phyloP scores from a whole-genome alignment of 306 rosid genomes.

The Prunus dulcis region DNA sequence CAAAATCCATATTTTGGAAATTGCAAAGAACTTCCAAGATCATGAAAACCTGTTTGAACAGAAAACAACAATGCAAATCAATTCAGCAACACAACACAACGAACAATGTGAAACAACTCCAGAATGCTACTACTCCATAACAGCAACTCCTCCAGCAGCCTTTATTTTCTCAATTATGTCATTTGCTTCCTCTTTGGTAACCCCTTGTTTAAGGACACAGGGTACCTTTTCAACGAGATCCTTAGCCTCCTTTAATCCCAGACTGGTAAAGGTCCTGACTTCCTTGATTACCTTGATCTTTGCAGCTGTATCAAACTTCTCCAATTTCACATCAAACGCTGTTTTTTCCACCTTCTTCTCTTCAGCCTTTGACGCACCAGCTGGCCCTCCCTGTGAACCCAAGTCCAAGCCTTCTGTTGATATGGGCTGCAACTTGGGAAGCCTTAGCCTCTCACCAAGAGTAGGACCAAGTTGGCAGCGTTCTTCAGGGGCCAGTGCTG shows the following conservation, averaged over 20 bases:
- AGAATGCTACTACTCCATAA: conserved; percentile 26
- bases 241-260: conserved; percentile 38
- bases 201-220: conserved; percentile 32
- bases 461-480: conserved; percentile 31
- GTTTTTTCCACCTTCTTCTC: conserved; percentile 38
- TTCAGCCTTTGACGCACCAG: conserved; percentile 16
- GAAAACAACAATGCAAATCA: background rate
- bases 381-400: conserved; percentile 23
- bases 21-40: background rate
- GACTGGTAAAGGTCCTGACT: conserved; percentile 30
- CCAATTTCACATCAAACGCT: conserved; percentile 32
- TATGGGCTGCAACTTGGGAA: conserved; percentile 23
- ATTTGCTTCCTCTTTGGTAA: conserved; percentile 35
- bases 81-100: background rate
- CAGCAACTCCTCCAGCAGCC: conserved; percentile 39
- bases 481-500: conserved; percentile 22
- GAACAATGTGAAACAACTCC: background rate
- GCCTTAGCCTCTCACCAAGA: conserved; percentile 21
- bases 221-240: conserved; percentile 37
- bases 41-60: background rate
- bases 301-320: conserved; percentile 25
- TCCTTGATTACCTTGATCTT: conserved; percentile 40
- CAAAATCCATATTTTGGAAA: background rate
- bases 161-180: conserved; percentile 30
- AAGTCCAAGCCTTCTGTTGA: conserved; percentile 28